Evolutionary conservation across 176 grass and related monocot genomes (phyloP), one percentile per base, ranked within the genome.

Genomic region (Dactylis glomerata): DNA sequence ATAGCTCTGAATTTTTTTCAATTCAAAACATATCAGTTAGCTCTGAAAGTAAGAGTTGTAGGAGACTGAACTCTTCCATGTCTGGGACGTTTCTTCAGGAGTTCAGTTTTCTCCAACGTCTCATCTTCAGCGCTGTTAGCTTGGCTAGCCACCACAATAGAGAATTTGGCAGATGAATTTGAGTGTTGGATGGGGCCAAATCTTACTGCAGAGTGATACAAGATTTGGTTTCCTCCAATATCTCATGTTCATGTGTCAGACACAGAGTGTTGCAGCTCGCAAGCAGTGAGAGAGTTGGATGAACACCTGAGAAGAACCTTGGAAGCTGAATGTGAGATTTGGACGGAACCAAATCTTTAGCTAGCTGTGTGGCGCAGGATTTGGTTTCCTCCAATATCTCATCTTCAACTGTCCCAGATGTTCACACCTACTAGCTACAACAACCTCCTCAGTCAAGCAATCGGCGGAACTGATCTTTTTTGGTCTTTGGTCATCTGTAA

Each of bases 181-280:
- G 79, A 89, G 87, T 54, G 68, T 64, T 89, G 75, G 87, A 89
- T 66, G 83, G 69, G 54, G 55, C 84, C 69, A 84, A 87, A 89
- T 86, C 76, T 72, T 58, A 1, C 45, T 12, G 15, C 20, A 28
- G 33, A 37, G 23, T 51, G 10, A 33, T 11, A 10, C 80, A 32
- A 73, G 76, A 84, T 69, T 92, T 82, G 81, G 81, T 89, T 92
- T 84, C 84, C 54, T 89, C 83, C 87, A 84, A 89, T 86, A 81
- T 92, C 84, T 89, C 84, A 77, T 56, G 59, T 81, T 86, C 79
- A 66, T 7, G 1, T 56, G 80, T 74, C 73, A 68, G 50, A 89
- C 14, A 44, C 26, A 19, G 23, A 27, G 5, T 31, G 20, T 30
- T 17, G 12, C 34, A 28, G 56, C 31, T 50, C 28, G 70, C 41